Conservation (phyloP, 495 filamentous ascomycete species). For the Penicillium robsamsonii region DNA sequence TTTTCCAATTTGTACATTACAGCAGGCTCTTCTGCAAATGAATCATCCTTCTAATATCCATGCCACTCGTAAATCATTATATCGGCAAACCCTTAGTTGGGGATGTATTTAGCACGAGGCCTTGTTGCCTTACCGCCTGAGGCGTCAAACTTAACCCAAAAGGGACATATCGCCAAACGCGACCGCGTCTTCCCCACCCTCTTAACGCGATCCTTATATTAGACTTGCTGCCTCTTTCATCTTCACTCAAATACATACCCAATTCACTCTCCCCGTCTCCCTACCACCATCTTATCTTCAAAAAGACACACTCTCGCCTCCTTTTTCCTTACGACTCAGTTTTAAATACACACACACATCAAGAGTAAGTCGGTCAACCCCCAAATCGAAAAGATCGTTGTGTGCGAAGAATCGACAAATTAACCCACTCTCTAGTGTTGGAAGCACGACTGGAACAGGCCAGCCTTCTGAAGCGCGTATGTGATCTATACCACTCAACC, state of each 20-base stretch:
- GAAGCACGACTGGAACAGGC: conserved; percentile 97
- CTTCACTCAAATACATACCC: conserved; percentile 22
- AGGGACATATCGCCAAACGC: conserved; percentile 41
- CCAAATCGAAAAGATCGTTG: conserved; percentile 11
- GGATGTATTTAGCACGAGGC: background rate
- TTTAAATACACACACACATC: conserved; percentile 18
- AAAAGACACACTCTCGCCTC: background rate
- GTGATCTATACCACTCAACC: conserved; percentile 14
- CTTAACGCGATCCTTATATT: conserved; percentile 37
- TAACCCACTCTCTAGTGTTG: conserved; percentile 63
- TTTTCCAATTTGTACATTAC: conserved; percentile 16
- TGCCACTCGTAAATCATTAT: background rate
- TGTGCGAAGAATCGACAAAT: conserved; percentile 14
- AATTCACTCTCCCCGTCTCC: conserved; percentile 6
- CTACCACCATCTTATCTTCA: conserved; percentile 2
- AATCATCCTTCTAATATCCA: background rate
- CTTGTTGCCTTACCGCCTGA: conserved; percentile 20
- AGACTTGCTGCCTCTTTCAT: conserved; percentile 22
- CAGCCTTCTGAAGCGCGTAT: conserved; percentile 89
- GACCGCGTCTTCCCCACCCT: conserved; percentile 35
- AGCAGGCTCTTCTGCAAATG: background rate
- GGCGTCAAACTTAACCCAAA: conserved; percentile 29
- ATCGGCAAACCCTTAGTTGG: background rate
- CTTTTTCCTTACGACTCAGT: conserved; percentile 2
- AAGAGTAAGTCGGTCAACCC: conserved; percentile 35